Evolutionary conservation across 371 early-diverging fungal genomes (phyloP), one percentile per base, ranked within the genome.

Genomic region (Gilbertella persicaria): DNA sequence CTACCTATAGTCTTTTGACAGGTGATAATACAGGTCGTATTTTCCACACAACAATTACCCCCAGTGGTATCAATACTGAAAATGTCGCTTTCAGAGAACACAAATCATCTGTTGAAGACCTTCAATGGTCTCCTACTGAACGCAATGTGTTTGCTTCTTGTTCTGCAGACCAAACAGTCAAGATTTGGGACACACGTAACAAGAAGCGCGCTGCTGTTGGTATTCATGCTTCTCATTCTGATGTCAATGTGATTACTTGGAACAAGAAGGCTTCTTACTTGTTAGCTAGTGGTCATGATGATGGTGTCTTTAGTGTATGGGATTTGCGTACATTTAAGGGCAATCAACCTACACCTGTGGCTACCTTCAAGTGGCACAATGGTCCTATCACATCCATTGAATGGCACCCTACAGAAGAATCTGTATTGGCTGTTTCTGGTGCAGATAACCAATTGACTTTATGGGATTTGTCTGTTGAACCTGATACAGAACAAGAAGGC

Each of bases 201-300:
- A 86, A 86, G 71, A 86, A 86, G 60, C 76, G 83, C 42, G 72
- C 83, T 2, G 90, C 90, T 20, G 79, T 97, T n/a, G 78, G 80
- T 10, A 86, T 89, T 16, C 82, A 82, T 45, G 96, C 94, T 23
- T 94, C 94, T 61, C 80, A 83, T 52, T 75, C 84, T 16, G 98
- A 98, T 61, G 87, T 98, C 48, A 98, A 98, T 63, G 98, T 97
- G 16, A 95, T 98, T 51, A 83, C 86, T 37, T 98, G 98, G 98
- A 96, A 95, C 68, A 76, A 72, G 53, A 83, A 84, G 59, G 78
- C 86, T 47, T 80, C 78, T 43, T 89, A 94, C 66, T 73, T 98
- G 60, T 69, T 98, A 42, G 98, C 97, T 25, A 92, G 92, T 55
- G 98, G 98, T 29, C 81, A 85, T 25, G 97, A 98, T 62, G 94